A percentile compares a stretch with the other conserved stretches of the same genome.
Evolutionary conservation across 2,329 filamentous ascomycete species (phyloP).

Genomic region (Acrocalymma vagum): DNA sequence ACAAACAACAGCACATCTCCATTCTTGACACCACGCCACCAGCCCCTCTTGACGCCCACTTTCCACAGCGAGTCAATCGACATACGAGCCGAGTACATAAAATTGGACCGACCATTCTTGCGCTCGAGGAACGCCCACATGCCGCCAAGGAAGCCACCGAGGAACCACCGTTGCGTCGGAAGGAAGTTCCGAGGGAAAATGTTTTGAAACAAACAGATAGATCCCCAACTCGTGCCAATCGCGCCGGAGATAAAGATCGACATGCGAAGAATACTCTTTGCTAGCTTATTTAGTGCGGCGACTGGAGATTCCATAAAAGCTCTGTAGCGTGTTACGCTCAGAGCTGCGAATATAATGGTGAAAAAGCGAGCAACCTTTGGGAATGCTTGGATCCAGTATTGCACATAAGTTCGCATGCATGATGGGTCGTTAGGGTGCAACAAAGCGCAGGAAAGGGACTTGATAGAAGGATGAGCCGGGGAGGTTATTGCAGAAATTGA

Average conservation of each 20-base stretch:
- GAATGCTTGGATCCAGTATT: constrained; percentile 86
- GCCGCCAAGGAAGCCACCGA: constrained; percentile 86
- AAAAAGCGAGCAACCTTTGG: constrained; percentile 81
- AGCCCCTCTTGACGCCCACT: constrained; percentile 87
- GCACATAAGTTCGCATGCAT: constrained; percentile 85
- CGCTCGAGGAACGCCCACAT: constrained; percentile 84
- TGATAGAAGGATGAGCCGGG: constrained; percentile 86
- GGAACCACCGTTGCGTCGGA: constrained; percentile 86
- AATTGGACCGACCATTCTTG: constrained; percentile 66
- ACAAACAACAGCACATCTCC: constrained; percentile 89
- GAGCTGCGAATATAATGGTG: constrained; percentile 74
- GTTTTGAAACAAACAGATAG: constrained; percentile 86
- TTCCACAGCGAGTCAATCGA: constrained; percentile 89
- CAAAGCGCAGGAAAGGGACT: constrained; percentile 84
- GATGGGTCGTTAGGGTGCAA: constrained; percentile 89
- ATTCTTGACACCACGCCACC: constrained; percentile 83
- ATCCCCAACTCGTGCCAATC: constrained; percentile 88
- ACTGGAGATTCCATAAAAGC: constrained; percentile 75
- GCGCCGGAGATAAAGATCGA: constrained; percentile 81
- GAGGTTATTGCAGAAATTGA: constrained; percentile 80
- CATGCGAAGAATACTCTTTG: constrained; percentile 75
- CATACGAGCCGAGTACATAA: constrained; percentile 80
- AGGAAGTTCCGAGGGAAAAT: constrained; percentile 78
- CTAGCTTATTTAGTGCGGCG: constrained; percentile 70
- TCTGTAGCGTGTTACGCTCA: constrained; percentile 75